Evolutionary conservation across 2,329 filamentous ascomycete species (phyloP).

Genomic region (Aspergillaceae sp.): DNA sequence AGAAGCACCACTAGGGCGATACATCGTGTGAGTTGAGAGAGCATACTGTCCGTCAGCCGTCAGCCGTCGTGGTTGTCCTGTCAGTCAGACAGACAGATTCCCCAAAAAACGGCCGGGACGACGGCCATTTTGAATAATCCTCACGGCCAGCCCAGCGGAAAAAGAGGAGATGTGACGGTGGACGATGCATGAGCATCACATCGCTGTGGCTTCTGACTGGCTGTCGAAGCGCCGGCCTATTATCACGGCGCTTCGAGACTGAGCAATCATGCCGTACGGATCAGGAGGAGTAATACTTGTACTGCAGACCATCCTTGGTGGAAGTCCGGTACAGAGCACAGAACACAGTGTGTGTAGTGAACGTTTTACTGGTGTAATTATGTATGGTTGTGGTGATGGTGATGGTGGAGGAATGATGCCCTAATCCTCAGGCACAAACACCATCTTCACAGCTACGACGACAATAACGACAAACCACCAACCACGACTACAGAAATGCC

Average conservation of each 20-base stretch:
- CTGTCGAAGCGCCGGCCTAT: not conserved
- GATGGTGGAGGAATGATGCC: not conserved
- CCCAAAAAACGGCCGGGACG: no score
- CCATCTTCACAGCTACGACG: not conserved
- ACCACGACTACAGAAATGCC: slow-evolving; percentile 19
- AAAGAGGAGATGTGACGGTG: not conserved
- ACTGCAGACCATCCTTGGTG: not conserved
- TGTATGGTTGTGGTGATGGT: no score
- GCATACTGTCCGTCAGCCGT: no score
- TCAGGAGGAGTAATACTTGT: not conserved
- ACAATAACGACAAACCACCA: not conserved
- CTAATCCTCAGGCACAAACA: not conserved
- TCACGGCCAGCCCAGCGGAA: not conserved
- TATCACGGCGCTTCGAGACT: slow-evolving; percentile 18
- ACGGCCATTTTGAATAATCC: not conserved
- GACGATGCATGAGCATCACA: slow-evolving; percentile 28
- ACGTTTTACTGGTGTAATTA: no score
- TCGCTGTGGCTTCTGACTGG: not conserved
- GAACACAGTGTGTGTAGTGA: no score
- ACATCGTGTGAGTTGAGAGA: no score
- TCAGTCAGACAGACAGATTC: no score
- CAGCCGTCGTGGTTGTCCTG: no score
- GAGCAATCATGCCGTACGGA: not conserved
- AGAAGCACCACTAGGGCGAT: not conserved
- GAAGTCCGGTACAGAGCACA: no score